Evolutionary conservation across 495 filamentous ascomycete genomes (phyloP).

Genomic region (Usnea hakonensis): DNA sequence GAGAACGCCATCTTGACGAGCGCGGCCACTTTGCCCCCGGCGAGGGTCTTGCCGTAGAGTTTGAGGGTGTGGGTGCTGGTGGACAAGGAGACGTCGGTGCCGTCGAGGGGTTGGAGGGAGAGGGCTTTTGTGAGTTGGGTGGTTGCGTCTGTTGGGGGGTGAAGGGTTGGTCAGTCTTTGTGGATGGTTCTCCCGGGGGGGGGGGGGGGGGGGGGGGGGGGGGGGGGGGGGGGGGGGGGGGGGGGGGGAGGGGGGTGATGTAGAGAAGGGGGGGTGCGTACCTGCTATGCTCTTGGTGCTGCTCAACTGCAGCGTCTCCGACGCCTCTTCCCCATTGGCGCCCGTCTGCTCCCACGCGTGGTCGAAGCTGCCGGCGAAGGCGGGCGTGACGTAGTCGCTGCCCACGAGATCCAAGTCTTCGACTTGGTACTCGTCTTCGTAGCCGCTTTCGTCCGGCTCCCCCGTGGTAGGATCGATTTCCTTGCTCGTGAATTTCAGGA

Average conservation of each 20-base stretch:
- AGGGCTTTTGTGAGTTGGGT: slow-evolving; percentile 81
- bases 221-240: background rate
- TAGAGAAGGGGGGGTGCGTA: slow-evolving; percentile 39
- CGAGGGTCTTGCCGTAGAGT: slow-evolving; percentile 91
- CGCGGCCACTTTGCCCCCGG: slow-evolving; percentile 79
- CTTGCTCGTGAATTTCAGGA: slow-evolving; percentile 93
- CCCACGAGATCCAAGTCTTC: slow-evolving; percentile 87
- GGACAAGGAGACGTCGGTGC: slow-evolving; percentile 79
- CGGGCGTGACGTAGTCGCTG: slow-evolving; percentile 87
- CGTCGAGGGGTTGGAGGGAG: slow-evolving; percentile 88
- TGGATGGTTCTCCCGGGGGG: background rate
- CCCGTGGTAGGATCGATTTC: slow-evolving; percentile 94
- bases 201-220: background rate
- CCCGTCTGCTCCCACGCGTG: slow-evolving; percentile 96
- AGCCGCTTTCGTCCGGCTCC: slow-evolving; percentile 85
- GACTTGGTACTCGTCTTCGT: slow-evolving; percentile 96
- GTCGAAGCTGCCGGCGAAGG: slow-evolving; percentile 89
- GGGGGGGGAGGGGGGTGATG: background rate
- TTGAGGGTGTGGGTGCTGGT: slow-evolving; percentile 90
- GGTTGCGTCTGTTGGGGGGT: slow-evolving; percentile 64
- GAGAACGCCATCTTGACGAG: slow-evolving; percentile 90
- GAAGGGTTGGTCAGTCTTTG: slow-evolving; percentile 31
- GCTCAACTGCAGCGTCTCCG: slow-evolving; percentile 84
- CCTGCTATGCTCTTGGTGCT: slow-evolving; percentile 87
- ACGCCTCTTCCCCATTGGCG: slow-evolving; percentile 77